Evolutionary conservation across 441 rosid genomes (phyloP).

Genomic region (Aquilaria agallochum): DNA sequence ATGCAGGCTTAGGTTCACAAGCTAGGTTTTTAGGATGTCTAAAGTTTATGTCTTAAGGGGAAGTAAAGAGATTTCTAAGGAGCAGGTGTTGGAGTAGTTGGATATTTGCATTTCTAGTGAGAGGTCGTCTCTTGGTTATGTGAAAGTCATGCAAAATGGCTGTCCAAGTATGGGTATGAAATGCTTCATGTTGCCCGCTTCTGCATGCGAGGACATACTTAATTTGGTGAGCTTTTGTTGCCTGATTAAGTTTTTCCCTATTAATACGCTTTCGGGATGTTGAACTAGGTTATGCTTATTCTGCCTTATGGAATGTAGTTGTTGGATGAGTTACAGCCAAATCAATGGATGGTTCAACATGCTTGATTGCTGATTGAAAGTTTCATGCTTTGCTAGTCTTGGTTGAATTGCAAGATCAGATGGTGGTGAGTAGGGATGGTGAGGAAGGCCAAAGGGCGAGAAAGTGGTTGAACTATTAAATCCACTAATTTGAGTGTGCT

Average conservation of each 20-base stretch:
- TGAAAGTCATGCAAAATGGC: conserved; percentile 27
- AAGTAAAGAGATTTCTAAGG: conserved; percentile 72
- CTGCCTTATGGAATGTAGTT: conserved; percentile 32
- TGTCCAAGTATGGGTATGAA: conserved; percentile 49
- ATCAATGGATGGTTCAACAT: conserved; percentile 74
- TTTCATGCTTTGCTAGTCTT: too few relatives aligned
- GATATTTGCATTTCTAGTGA: conserved; percentile 56
- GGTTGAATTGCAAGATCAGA: too few relatives aligned
- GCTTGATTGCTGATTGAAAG: too few relatives aligned
- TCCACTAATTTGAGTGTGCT: too few relatives aligned
- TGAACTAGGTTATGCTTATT: not conserved
- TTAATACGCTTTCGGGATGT: too few relatives aligned
- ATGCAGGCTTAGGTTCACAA: conserved; percentile 97
- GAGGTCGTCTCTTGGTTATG: conserved; percentile 39
- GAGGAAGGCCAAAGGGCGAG: too few relatives aligned
- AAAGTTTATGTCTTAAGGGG: conserved; percentile 81
- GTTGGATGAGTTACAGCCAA: conserved; percentile 87
- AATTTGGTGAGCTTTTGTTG: conserved; percentile 37
- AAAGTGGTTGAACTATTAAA: too few relatives aligned
- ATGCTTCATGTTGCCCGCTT: conserved; percentile 79
- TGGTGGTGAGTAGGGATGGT: too few relatives aligned
- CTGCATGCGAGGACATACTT: conserved; percentile 11
- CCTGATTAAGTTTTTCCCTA: not conserved
- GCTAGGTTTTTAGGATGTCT: conserved; percentile 70
- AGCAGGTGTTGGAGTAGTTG: conserved; percentile 83